These are phyloP conservation scores for Phytophthora sansomeana DNA, from an alignment of 352 stramenopile species.

Conservation along the genomic window DNA sequence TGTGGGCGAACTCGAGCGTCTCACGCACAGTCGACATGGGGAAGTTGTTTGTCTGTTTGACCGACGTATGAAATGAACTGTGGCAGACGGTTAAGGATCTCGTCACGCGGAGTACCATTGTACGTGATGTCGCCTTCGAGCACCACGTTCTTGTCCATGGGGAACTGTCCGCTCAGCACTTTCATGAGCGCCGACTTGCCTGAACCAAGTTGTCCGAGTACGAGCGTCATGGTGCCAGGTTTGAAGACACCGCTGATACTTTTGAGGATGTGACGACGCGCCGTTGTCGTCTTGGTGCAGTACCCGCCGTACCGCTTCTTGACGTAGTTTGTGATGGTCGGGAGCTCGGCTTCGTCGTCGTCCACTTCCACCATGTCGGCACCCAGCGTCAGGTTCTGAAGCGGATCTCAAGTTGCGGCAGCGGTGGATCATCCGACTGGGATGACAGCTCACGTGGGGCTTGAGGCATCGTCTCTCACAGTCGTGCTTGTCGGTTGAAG, in stretches of 20 bases:
- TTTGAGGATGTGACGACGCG: conserved; percentile 27
- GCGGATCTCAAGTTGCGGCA: conserved; percentile 28
- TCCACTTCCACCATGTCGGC: conserved; percentile 23
- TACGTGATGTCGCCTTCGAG: conserved; percentile 36
- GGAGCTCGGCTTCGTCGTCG: conserved; percentile 28
- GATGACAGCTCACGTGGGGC: conserved; percentile 7
- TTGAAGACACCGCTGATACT: conserved; percentile 41
- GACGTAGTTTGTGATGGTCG: conserved; percentile 37
- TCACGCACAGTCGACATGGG: conserved; percentile 54
- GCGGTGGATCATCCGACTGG: conserved; percentile 11
- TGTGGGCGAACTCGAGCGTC: conserved; percentile 91
- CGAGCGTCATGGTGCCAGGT: conserved; percentile 32
- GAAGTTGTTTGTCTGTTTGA: conserved; percentile 62
- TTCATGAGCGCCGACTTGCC: conserved; percentile 42
- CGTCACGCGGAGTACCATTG: conserved; percentile 30
- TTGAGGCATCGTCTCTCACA: background rate
- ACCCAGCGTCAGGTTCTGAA: conserved; percentile 38
- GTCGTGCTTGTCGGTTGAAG: background rate
- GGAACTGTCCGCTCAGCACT: too few species aligned
- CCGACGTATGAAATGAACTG: conserved; percentile 45
- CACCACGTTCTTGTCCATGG: conserved; percentile 32
- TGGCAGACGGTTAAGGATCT: conserved; percentile 24
- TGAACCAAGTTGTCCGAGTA: conserved; percentile 21
- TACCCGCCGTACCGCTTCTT: conserved; percentile 26
- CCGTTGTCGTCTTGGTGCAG: conserved; percentile 27